phyloP scores from a whole-genome alignment of 768 basidiomycete genomes.

The Flagelloscypha sp. region DNA sequence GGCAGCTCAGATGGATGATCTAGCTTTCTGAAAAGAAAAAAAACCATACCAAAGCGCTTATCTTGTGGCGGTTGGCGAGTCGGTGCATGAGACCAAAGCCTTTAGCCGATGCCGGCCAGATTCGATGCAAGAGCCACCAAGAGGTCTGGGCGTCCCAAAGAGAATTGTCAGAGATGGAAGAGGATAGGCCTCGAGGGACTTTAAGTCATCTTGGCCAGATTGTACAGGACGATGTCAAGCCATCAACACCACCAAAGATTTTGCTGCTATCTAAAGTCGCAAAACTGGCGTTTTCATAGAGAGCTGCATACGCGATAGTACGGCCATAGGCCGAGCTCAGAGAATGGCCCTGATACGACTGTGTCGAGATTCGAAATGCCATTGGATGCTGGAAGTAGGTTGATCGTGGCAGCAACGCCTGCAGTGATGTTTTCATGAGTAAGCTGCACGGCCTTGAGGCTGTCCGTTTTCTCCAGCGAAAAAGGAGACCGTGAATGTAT shows the following conservation, averaged over 20 bases:
- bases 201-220: slow-evolving; percentile 35
- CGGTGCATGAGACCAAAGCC: slow-evolving; percentile 47
- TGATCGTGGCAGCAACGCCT: slow-evolving; percentile 73
- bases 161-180: slow-evolving; percentile 72
- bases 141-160: slow-evolving; percentile 62
- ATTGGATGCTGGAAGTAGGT: slow-evolving; percentile 66
- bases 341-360: slow-evolving; percentile 64
- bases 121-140: slow-evolving; percentile 43
- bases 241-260: slow-evolving; percentile 36
- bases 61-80: slow-evolving; percentile 74
- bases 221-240: slow-evolving; percentile 22
- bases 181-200: slow-evolving; percentile 39
- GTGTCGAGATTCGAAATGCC: slow-evolving; percentile 66
- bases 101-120: slow-evolving; percentile 47
- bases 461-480: slow-evolving; percentile 44
- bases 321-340: slow-evolving; percentile 75
- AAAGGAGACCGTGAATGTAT: slow-evolving; percentile 65
- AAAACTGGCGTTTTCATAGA: slow-evolving; percentile 69
- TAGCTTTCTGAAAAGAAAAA: too few relatives aligned
- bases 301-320: slow-evolving; percentile 68
- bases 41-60: too few relatives aligned
- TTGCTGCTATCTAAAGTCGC: slow-evolving; percentile 53
- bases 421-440: slow-evolving; percentile 85
- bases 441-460: slow-evolving; percentile 53
- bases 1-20: too few relatives aligned